Evolutionary conservation across 352 stramenopile genomes (phyloP), one percentile per base, ranked within the genome.

Genomic region (Phytopythium montanum): DNA sequence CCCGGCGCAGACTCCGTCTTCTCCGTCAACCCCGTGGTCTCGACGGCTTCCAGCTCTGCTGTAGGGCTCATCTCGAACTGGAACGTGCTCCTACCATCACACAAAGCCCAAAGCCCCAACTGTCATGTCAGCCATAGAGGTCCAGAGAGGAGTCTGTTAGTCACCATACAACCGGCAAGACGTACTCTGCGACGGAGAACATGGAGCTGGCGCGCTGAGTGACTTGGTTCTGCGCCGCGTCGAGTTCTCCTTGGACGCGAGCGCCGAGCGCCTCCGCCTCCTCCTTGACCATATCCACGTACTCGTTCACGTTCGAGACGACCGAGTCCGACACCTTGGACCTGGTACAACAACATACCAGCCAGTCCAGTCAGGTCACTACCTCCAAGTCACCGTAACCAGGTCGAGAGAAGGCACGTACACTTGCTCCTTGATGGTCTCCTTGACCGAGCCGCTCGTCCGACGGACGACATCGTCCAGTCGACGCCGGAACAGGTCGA

Each of bases 321-420:
- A 89, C 79, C 29, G 65, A 71, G 51, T 73, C 77, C 1, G 76
- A 86, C 13, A 88, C 72, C 62, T 85, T 80, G 9, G 72, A 81
- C 14, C 76, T 87, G 28, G 56, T 10, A 36, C n/a, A n/a, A n/a
- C n/a, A n/a, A n/a, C n/a, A n/a, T n/a, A 9, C 31, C 7, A 36
- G 2, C 12, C 14, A 51, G 29, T 46, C 21, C 33, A 14, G 26
- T 45, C 50, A 33, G 34, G 58, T 29, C 39, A 21, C 41, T 12
- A n/a, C n/a, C n/a, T n/a, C n/a, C n/a, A n/a, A n/a, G n/a, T n/a
- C n/a, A n/a, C n/a, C n/a, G n/a, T n/a, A n/a, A n/a, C n/a, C n/a
- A n/a, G n/a, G n/a, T n/a, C n/a, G n/a, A n/a, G n/a, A n/a, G n/a
- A n/a, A n/a, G n/a, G n/a, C 25, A 64, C 79, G 58, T 73, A 86